phyloP scores from a whole-genome alignment of 306 rosid genomes.

The Quercus agrifolia region DNA sequence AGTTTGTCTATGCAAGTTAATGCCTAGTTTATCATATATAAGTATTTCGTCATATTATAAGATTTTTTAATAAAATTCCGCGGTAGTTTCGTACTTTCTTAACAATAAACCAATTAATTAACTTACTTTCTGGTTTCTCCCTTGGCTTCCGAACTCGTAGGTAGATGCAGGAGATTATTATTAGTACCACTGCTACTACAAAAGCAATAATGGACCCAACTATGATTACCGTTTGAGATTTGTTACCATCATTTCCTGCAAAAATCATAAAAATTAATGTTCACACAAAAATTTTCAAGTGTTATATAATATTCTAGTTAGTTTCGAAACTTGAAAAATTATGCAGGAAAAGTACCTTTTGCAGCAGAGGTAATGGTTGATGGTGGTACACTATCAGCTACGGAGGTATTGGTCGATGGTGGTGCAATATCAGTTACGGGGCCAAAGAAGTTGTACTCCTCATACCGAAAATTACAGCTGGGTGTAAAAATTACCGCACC shows the following conservation, averaged over 20 bases:
- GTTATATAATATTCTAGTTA: no score
- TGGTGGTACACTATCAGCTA: no score
- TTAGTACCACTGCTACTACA: not conserved
- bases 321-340: no score
- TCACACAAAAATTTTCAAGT: no score
- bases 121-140: not conserved
- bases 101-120: not conserved
- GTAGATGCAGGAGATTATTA: not conserved
- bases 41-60: no score
- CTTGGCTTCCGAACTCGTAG: not conserved
- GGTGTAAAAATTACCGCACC: not conserved
- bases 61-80: no score
- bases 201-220: not conserved
- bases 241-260: not conserved
- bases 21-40: no score
- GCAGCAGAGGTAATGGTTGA: no score
- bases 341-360: no score
- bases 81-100: no score
- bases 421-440: not conserved
- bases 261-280: not conserved
- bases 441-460: not conserved
- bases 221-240: not conserved
- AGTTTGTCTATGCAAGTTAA: no score
- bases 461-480: constrained; percentile 5
- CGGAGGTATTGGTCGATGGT: no score